phyloP scores from a whole-genome alignment of 2,329 filamentous ascomycete species.

The Triangularia setosa region DNA sequence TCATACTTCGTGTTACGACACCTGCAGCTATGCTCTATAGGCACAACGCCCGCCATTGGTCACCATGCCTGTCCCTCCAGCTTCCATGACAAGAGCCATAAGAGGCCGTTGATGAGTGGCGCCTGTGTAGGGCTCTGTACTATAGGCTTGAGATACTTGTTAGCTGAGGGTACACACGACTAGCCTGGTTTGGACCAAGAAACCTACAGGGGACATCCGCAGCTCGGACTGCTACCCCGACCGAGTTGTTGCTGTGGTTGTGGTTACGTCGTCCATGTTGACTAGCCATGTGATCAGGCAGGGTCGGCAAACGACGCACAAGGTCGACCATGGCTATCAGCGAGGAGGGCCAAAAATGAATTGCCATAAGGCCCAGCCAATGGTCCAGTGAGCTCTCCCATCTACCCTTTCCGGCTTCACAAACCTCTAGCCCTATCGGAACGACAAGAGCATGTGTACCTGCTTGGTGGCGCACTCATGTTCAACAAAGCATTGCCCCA shows the following conservation, averaged over 20 bases:
- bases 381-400: not conserved
- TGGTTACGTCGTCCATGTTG: not conserved
- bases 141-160: not conserved
- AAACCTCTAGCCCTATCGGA: constrained; percentile 3
- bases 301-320: not conserved
- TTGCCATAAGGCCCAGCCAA: not conserved
- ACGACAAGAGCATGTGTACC: not conserved
- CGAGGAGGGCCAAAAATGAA: not conserved
- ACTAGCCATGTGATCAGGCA: not conserved
- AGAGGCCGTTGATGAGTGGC: not conserved
- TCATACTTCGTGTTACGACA: not conserved
- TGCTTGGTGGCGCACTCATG: constrained; percentile 1
- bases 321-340: not conserved
- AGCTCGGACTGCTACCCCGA: constrained; percentile 10
- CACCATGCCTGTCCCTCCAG: not conserved
- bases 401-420: not conserved
- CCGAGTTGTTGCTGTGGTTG: constrained; percentile 2
- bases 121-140: constrained; percentile 7
- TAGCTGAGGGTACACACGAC: constrained; percentile 12
- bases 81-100: not conserved
- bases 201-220: constrained; percentile 3
- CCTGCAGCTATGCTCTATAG: not conserved
- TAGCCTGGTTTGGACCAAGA: constrained; percentile 6
- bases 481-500: too few relatives aligned
- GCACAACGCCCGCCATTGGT: not conserved